Base-by-base conservation (phyloP, 805 yeast species). In the Dipodascus albidus region DNA sequence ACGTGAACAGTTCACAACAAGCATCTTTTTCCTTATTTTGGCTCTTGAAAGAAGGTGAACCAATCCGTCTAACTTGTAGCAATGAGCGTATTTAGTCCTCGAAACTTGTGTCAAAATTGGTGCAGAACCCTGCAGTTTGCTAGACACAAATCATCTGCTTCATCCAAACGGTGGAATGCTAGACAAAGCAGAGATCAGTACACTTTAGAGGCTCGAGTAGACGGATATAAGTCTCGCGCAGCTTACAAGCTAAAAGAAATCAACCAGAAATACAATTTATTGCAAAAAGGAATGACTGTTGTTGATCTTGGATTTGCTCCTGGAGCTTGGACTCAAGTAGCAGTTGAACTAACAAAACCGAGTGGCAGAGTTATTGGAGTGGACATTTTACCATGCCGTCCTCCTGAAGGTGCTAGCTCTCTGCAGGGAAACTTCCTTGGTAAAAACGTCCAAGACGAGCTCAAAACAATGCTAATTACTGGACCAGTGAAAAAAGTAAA, bases 311-410 rank as follows among this genome's bases (percentile, higher is more conserved):
- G 96, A 0, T 89, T 81, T 66, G 95, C 96, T 0, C 96, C 96
- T 0, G 96, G 96, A 0, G 89, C 96, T 2, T 88, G 96, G 96
- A 79, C 91, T 6, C 96, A 88, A 64, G 90, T 87, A 1, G 90
- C 91, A 0, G 69, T 77, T 6, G 78, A 78, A 52, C 66, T 77
- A 53, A 74, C 81, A 1, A 62, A 66, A 19, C 74, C 75, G 1
- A 63, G 69, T 1, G 83, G 88, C 0, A 70, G 74, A 20, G 79
- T 88, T 2, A 64, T 88, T 11, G 96, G 96, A 3, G 86, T 89
- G 9, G 96, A 93, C 68, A 74, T 93, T 33, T 72, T 91, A 20
- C 84, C 87, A 4, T 78, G 82, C 52, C 74, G 76, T 17, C 96
- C 97, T 0, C 96, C 96, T 0, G 62, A 64, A 2, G 96, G 97